Conservation (phyloP, 768 basidiomycete genomes). For the Bullera alba region DNA sequence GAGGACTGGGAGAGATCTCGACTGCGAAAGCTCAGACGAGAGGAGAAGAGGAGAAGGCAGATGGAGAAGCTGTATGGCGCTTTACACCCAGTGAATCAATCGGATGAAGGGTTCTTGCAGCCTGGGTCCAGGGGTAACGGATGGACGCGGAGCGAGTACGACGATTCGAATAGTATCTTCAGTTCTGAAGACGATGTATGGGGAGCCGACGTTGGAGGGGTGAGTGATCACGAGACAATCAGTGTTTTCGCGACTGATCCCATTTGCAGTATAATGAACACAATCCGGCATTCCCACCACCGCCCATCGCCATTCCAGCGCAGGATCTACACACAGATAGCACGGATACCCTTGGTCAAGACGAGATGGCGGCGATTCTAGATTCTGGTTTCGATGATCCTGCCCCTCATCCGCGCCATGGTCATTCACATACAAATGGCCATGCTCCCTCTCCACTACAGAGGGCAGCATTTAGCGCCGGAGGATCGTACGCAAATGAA, state of each 20-base stretch:
- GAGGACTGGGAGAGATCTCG: constrained; percentile 98
- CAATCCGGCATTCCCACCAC: constrained; percentile 66
- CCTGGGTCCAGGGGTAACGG: constrained; percentile 15
- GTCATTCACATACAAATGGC: constrained; percentile 11
- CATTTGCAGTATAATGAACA: constrained; percentile 68
- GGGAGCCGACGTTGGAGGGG: constrained; percentile 84
- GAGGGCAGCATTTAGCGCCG: not conserved
- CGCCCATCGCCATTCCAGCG: constrained; percentile 64
- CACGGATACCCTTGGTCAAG: constrained; percentile 54
- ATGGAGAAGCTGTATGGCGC: constrained; percentile 58
- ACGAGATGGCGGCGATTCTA: constrained; percentile 85
- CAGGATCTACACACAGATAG: constrained; percentile 41
- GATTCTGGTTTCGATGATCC: constrained; percentile 80
- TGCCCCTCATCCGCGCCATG: constrained; percentile 1
- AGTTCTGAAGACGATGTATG: constrained; percentile 87
- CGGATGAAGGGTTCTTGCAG: constrained; percentile 29
- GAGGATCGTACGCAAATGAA: not conserved
- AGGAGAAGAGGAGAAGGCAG: constrained; percentile 60
- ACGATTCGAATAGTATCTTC: constrained; percentile 66
- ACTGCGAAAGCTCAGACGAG: constrained; percentile 79
- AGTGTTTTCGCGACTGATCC: not conserved
- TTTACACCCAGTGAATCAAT: too few species aligned
- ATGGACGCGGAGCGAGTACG: constrained; percentile 30
- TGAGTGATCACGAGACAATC: too few species aligned
- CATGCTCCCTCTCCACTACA: not conserved